Evolutionary conservation across 2,329 filamentous ascomycete species (phyloP).

Genomic region (Nemania sp.): DNA sequence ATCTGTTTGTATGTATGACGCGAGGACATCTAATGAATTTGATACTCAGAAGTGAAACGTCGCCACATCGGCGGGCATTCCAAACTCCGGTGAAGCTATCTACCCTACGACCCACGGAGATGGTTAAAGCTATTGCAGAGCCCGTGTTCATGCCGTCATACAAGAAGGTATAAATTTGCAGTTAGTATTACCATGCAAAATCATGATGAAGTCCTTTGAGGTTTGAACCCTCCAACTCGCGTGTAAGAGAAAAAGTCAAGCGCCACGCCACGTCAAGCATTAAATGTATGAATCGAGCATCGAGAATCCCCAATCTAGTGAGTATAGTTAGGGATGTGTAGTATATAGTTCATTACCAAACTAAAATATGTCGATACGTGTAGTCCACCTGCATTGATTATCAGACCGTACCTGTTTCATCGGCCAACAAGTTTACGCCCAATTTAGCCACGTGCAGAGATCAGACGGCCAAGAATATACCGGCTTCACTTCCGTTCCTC

Average conservation of each 20-base stretch:
- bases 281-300: background rate
- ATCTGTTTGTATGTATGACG: too few relatives aligned
- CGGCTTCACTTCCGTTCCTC: background rate
- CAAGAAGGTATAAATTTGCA: background rate
- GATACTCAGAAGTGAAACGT: too few relatives aligned
- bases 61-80: too few relatives aligned
- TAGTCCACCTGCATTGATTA: constrained; percentile 3
- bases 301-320: background rate
- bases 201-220: too few relatives aligned
- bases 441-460: constrained; percentile 9
- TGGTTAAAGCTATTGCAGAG: constrained; percentile 8
- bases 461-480: constrained; percentile 12
- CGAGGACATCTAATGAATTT: too few relatives aligned
- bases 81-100: constrained; percentile 13
- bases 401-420: constrained; percentile 17
- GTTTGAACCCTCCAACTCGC: too few relatives aligned
- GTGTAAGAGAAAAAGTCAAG: too few relatives aligned
- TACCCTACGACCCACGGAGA: background rate
- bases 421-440: background rate
- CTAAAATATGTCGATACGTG: background rate
- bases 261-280: too few relatives aligned
- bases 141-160: constrained; percentile 5
- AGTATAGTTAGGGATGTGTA: background rate
- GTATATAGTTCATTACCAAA: background rate
- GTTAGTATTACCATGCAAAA: too few relatives aligned